Base-by-base conservation (phyloP, 176 grass and related monocot species). In the Paspalum notatum region DNA sequence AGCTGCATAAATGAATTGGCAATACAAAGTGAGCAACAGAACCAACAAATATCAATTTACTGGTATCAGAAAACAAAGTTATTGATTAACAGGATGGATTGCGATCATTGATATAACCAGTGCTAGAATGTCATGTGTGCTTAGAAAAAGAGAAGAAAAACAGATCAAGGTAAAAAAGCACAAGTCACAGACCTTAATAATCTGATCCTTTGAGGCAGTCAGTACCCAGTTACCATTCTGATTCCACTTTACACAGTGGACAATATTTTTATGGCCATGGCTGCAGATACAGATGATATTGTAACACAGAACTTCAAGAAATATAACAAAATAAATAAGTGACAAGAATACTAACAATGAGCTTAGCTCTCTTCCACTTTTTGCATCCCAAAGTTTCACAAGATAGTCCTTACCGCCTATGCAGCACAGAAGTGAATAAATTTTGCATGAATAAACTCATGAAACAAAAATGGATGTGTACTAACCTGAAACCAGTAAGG, bases 161-260 rank as follows among this genome's bases (percentile, higher is more conserved):
- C 44, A 80, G 46, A 76, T 47, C 52, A 68, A 69, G 41, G 54
- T 87, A 76, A 8, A 69, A 56, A 78, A 66, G 51, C 32, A 71
- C 41, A 82, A 39, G 47, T 52, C 12, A 77, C 69, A 49, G 70
- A 98, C 96, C 92, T 99, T 99, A 87, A 99, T 93, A 57, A 91
- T 93, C 84, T 99, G 96, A 89, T 99, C 96, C 73, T 99, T 99
- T 45, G 96, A 99, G 65, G 96, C 78, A 88, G 92, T 99, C 84
- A 99, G 74, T 68, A 99, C 86, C 96, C 96, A 99, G 80, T 99
- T 99, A 66, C 96, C 96, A 86, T 99, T 99, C 79, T 91, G 96
- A 86, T 99, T 99, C 96, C 96, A 99, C 81, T 95, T 99, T 44
- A 99, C 96, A 88, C 92, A 93, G 57, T 95, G 90, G 63, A 98